A percentile compares a stretch with the other conserved stretches of the same genome.
These are phyloP conservation scores for Mycena latifolia DNA, from an alignment of 768 basidiomycete species.

Conservation along the genomic window DNA sequence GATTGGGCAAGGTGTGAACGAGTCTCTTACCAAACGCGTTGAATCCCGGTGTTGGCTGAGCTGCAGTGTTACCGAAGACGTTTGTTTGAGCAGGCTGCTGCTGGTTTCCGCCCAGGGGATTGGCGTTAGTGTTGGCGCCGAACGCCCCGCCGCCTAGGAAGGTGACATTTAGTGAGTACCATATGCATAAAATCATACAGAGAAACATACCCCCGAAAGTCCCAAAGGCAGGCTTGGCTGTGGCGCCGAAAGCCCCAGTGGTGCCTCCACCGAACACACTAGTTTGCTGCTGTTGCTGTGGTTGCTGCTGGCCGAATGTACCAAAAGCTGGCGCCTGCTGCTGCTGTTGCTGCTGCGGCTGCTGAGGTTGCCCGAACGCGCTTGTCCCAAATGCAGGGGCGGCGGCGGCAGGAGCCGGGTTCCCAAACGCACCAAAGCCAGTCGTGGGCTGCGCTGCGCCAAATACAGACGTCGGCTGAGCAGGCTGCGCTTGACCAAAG, in stretches of 20 bases:
- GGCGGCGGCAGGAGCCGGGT: constrained; percentile 46
- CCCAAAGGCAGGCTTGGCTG: constrained; percentile 53
- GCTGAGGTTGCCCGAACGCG: constrained; percentile 53
- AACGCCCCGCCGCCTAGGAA: constrained; percentile 20
- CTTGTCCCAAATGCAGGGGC: constrained; percentile 27
- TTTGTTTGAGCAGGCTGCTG: constrained; percentile 26
- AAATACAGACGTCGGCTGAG: constrained; percentile 54
- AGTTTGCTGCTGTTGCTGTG: constrained; percentile 36
- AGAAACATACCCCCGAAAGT: constrained; percentile 46
- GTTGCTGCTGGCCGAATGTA: constrained; percentile 46
- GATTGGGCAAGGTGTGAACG: background rate
- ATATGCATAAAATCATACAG: background rate
- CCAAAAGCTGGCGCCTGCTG: constrained; percentile 42
- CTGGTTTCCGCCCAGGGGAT: constrained; percentile 28
- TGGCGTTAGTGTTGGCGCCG: constrained; percentile 22
- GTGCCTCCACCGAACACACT: constrained; percentile 35
- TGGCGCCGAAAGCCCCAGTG: constrained; percentile 48
- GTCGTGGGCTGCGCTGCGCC: constrained; percentile 47
- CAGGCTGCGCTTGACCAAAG: constrained; percentile 61
- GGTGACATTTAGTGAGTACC: background rate
- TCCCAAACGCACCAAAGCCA: constrained; percentile 62
- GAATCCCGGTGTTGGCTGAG: constrained; percentile 27
- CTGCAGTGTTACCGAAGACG: constrained; percentile 19
- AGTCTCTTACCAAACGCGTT: constrained; percentile 23
- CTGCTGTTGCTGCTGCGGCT: constrained; percentile 48